Conservation (phyloP, 2,329 filamentous ascomycete genomes). For the Penicillium nordicum region DNA sequence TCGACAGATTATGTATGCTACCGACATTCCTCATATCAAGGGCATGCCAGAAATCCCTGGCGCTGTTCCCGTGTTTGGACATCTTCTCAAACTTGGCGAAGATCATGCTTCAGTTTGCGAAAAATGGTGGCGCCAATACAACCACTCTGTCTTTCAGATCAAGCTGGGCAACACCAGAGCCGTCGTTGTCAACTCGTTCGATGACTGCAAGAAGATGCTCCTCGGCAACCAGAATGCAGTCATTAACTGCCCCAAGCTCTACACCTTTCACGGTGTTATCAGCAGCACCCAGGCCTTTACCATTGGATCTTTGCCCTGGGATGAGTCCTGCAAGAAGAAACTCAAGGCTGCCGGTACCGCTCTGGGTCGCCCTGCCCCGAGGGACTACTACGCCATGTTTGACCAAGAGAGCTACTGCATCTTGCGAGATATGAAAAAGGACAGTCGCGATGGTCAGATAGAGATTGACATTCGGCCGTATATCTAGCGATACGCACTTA, state of each 20-base stretch:
- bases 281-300: constrained; percentile 70
- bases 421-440: constrained; percentile 63
- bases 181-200: constrained; percentile 70
- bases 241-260: constrained; percentile 68
- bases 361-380: constrained; percentile 66
- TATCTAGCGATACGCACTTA: constrained; percentile 68
- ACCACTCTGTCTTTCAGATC: constrained; percentile 56
- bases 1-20: constrained; percentile 24
- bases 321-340: constrained; percentile 68
- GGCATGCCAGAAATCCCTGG: constrained; percentile 57
- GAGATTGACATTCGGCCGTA: constrained; percentile 66
- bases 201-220: constrained; percentile 64
- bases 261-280: constrained; percentile 73
- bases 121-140: constrained; percentile 55
- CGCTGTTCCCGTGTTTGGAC: constrained; percentile 55
- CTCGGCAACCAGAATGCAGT: constrained; percentile 69
- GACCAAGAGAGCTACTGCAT: constrained; percentile 68
- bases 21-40: constrained; percentile 56
- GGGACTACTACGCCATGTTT: constrained; percentile 71
- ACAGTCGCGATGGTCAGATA: constrained; percentile 56
- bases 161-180: constrained; percentile 50
- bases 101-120: constrained; percentile 53
- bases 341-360: constrained; percentile 71
- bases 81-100: constrained; percentile 54
- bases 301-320: constrained; percentile 75